Base-by-base conservation (phyloP, 2,329 filamentous ascomycete species). In the Gnomoniopsis smithogilvyi region DNA sequence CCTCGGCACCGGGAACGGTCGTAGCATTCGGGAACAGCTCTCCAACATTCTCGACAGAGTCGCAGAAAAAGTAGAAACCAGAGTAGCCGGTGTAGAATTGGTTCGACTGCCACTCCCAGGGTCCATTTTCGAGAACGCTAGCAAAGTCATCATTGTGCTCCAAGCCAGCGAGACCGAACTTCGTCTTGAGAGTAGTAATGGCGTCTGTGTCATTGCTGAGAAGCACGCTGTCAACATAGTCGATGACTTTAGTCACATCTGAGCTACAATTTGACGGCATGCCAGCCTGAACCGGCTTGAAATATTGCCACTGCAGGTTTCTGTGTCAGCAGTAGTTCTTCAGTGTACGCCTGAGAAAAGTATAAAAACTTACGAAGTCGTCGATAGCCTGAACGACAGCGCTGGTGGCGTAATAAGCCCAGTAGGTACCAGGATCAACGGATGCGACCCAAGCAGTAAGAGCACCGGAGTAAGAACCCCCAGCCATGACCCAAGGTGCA, bases 31-130 rank as follows among this genome's bases (percentile, higher is more conserved):
- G 77, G 72, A 77, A 82, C 55, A 58, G 67, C 21, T 67, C 65
- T 59, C 72, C 73, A 15, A 75, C 59, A 67, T 78, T 78, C 74
- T 79, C 79, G 33, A 81, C 65, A 49, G 76, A 77, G 69, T 81
- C 78, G 64, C 78, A 81, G 68, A 79, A 82, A 69, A 52, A 72
- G 68, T 65, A 76, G 71, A 61, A 73, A 63, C 64, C 72, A 69
- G 69, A 76, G 74, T 56, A 78, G 19, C 73, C 70, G 4, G 72
- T 73, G 64, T 75, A 76, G 65, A 83, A 80, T 64, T 75, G 73
- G 58, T 82, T 80, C 3, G 68, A 70, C 67, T 87, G 84, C 82
- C 84, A 87, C 7, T 77, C 67, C 75, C 79, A 85, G 0, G 83
- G 83, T 1, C 82, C 84, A 51, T 79, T 79, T 65, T 80, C 74